These are phyloP conservation scores for Pythium brachiatum DNA, from an alignment of 352 stramenopile genomes.

Conservation along the genomic window DNA sequence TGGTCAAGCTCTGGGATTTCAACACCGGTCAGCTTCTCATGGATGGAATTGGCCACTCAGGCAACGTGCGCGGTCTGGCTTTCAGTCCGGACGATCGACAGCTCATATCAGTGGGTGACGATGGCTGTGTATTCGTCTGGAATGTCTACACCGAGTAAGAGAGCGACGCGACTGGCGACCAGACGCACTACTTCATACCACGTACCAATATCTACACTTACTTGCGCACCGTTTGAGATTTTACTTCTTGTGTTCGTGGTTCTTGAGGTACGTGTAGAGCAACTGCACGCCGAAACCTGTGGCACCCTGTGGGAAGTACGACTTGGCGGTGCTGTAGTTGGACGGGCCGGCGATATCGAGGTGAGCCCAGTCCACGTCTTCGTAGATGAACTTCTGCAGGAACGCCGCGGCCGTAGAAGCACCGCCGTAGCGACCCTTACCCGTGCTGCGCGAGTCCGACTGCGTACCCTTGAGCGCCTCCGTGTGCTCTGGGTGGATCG, in stretches of 20 bases:
- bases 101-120: conserved; percentile 88
- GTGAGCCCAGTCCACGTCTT: conserved; percentile 87
- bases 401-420: conserved; percentile 86
- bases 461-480: conserved; percentile 76
- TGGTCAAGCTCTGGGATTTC: conserved; percentile 89
- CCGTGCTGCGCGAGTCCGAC: conserved; percentile 78
- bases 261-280: conserved; percentile 83
- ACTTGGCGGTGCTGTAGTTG: conserved; percentile 79
- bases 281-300: conserved; percentile 89
- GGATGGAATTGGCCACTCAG: conserved; percentile 79
- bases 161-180: neutral
- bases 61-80: conserved; percentile 59
- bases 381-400: conserved; percentile 86
- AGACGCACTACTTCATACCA: neutral
- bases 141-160: conserved; percentile 76
- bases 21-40: conserved; percentile 55
- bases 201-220: neutral
- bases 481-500: conserved; percentile 84
- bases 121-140: conserved; percentile 92
- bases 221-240: neutral
- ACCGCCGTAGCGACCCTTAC: conserved; percentile 75
- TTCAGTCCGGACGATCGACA: conserved; percentile 92
- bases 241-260: conserved; percentile 45
- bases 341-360: conserved; percentile 88
- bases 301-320: conserved; percentile 82